Percentiles rank a stretch among this genome's conserved stretches.
Conservation (phyloP, 2,329 filamentous ascomycete species). For the Penicillium sp. region DNA sequence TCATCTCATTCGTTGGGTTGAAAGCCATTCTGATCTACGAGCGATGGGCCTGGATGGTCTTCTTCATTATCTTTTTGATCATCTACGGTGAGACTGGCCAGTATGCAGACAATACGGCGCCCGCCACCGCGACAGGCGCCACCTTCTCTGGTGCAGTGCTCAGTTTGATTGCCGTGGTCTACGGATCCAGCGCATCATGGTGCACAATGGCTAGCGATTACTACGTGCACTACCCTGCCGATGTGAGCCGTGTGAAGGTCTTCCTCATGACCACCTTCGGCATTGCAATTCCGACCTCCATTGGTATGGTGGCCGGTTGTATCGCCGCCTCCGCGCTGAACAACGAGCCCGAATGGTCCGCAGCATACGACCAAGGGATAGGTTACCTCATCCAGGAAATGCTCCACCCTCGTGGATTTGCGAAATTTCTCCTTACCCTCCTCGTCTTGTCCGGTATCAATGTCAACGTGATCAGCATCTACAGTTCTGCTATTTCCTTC, state of each 20-base stretch:
- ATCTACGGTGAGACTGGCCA: conserved; percentile 50
- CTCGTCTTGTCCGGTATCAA: conserved; percentile 35
- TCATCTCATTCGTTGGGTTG: conserved; percentile 31
- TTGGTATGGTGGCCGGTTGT: conserved; percentile 21
- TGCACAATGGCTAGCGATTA: conserved; percentile 26
- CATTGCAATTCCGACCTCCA: conserved; percentile 24
- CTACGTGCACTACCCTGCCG: conserved; percentile 27
- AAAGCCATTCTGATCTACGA: conserved; percentile 31
- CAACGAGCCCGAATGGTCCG: conserved; percentile 17
- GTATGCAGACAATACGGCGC: conserved; percentile 42
- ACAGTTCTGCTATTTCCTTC: conserved; percentile 35
- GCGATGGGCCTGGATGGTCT: conserved; percentile 33
- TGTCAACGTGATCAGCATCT: conserved; percentile 50
- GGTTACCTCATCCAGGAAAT: conserved; percentile 24
- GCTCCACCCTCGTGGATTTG: conserved; percentile 25
- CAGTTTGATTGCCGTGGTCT: conserved; percentile 44
- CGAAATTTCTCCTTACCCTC: conserved; percentile 37
- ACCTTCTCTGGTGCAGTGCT: conserved; percentile 29
- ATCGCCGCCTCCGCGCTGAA: conserved; percentile 19
- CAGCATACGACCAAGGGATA: conserved; percentile 21
- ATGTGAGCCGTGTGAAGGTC: conserved; percentile 21
- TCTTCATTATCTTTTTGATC: conserved; percentile 45
- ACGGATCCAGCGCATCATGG: conserved; percentile 25
- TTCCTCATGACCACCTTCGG: conserved; percentile 25
- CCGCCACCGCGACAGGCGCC: conserved; percentile 33